Evolutionary conservation across 176 grass and related monocot species (phyloP).

Genomic region (Puya raimondii): DNA sequence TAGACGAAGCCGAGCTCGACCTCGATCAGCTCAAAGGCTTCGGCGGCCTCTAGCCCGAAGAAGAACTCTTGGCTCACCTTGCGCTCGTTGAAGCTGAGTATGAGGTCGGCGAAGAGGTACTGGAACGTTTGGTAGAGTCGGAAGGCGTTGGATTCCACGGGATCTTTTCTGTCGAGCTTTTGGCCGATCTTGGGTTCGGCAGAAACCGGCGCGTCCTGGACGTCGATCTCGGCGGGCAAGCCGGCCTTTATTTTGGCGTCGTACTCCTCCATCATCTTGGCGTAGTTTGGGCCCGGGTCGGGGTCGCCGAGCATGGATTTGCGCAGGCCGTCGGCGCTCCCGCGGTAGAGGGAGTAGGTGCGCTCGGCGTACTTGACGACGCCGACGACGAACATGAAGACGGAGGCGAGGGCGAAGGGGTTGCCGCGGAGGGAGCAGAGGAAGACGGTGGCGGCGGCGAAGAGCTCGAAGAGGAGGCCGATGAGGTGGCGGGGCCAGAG

Average conservation of each 20-base stretch:
- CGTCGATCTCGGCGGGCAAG: background rate
- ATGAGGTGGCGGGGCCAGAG: conserved; percentile 29
- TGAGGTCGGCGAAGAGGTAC: conserved; percentile 17
- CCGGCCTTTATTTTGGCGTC: background rate
- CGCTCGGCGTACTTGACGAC: conserved; percentile 23
- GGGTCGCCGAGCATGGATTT: conserved; percentile 17
- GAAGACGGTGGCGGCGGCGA: background rate
- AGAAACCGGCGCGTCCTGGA: background rate
- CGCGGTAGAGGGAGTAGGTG: conserved; percentile 8
- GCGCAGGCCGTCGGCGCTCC: conserved; percentile 17
- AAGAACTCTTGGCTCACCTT: conserved; percentile 2
- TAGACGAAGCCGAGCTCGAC: conserved; percentile 4
- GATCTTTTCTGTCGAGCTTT: background rate
- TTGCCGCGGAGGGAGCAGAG: background rate
- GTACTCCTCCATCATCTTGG: conserved; percentile 9
- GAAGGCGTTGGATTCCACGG: background rate
- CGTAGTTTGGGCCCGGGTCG: conserved; percentile 23
- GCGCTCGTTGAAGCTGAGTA: conserved; percentile 20
- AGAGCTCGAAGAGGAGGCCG: conserved; percentile 3
- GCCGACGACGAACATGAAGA: conserved; percentile 9
- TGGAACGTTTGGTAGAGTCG: conserved; percentile 17
- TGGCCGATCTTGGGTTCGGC: background rate
- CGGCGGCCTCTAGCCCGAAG: background rate
- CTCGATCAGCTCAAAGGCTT: conserved; percentile 30
- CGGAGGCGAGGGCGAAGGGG: background rate